Evolutionary conservation across 306 rosid genomes (phyloP).

Genomic region (Macrotyloma uniflorum): DNA sequence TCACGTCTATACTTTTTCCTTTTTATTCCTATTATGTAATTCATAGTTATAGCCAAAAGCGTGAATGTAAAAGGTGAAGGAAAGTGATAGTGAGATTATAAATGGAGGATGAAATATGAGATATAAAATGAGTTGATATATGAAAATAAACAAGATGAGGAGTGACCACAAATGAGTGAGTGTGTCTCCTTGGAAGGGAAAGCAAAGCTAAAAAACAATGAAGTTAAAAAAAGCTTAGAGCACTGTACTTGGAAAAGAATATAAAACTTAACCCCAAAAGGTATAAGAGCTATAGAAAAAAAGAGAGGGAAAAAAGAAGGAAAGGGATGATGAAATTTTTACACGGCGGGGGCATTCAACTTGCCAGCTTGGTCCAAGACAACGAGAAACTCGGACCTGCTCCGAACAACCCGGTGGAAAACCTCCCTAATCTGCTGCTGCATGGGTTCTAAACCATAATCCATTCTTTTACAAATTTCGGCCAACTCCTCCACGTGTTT

Average conservation of each 20-base stretch:
- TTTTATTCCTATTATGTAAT: too few relatives aligned
- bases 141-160: too few relatives aligned
- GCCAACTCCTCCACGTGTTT: constrained; percentile 68
- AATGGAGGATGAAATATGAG: too few relatives aligned
- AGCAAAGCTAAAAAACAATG: too few relatives aligned
- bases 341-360: constrained; percentile 49
- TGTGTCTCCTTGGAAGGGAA: too few relatives aligned
- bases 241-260: constrained; percentile 5
- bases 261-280: not conserved
- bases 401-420: constrained; percentile 81
- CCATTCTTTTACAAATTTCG: constrained; percentile 77
- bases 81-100: too few relatives aligned
- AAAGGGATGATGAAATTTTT: not conserved
- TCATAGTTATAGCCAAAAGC: too few relatives aligned
- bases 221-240: too few relatives aligned
- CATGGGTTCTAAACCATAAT: constrained; percentile 81
- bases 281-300: not conserved
- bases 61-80: too few relatives aligned
- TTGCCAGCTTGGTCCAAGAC: constrained; percentile 75
- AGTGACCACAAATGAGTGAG: too few relatives aligned
- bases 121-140: too few relatives aligned
- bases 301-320: not conserved
- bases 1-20: too few relatives aligned
- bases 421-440: constrained; percentile 91
- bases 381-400: constrained; percentile 78